Percentiles rank a stretch among this genome's conserved stretches.
Conservation (phyloP, 208 protist species). For the Leishmania martiniquensis region DNA sequence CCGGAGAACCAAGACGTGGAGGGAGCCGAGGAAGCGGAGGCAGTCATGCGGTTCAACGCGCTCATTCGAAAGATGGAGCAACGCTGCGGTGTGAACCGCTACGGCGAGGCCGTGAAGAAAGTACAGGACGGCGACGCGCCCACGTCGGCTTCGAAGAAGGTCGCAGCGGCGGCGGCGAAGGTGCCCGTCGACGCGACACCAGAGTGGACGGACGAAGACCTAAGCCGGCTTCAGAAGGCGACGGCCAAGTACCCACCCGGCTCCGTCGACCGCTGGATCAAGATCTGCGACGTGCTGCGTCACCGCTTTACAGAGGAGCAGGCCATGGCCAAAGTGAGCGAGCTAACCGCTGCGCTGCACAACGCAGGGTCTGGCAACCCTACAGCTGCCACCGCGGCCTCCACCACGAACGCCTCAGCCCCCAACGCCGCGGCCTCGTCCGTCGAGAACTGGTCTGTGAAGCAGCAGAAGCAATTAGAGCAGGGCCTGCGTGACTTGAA, state of each 20-base stretch:
- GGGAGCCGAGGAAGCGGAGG: conserved; percentile 44
- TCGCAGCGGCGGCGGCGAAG: conserved; percentile 3
- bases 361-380: conserved; percentile 35
- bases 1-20: conserved; percentile 28
- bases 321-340: conserved; percentile 92
- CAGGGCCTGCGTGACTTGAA: conserved; percentile 91
- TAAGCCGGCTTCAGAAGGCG: conserved; percentile 93
- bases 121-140: conserved; percentile 19
- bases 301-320: conserved; percentile 89
- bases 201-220: conserved; percentile 93
- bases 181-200: conserved; percentile 4
- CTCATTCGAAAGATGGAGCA: conserved; percentile 62
- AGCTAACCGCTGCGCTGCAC: conserved; percentile 74
- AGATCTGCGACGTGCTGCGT: conserved; percentile 78
- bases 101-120: conserved; percentile 87
- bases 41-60: conserved; percentile 76
- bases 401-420: conserved; percentile 28
- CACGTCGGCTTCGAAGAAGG: conserved; percentile 2
- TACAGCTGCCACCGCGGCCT: conserved; percentile 14
- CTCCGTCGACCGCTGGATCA: conserved; percentile 91
- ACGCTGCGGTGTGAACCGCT: conserved; percentile 74
- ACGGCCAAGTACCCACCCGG: conserved; percentile 94
- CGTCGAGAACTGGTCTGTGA: conserved; percentile 90
- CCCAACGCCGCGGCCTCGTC: conserved; percentile 18
- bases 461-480: conserved; percentile 97